Evolutionary conservation across 495 filamentous ascomycete genomes (phyloP).

Genomic region (Xylaria telfairii): DNA sequence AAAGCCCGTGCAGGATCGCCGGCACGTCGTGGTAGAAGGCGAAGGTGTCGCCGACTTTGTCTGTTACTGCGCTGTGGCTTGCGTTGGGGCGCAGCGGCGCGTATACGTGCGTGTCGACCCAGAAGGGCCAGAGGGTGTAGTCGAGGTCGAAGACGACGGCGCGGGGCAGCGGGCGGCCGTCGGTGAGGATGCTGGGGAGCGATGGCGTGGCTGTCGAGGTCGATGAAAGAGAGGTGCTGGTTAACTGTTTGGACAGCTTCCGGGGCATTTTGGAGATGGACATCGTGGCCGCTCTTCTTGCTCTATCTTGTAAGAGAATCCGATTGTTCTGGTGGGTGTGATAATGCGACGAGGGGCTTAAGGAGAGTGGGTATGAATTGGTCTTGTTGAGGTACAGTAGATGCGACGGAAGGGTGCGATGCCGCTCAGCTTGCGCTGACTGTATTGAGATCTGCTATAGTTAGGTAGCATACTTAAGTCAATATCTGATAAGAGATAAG

Average conservation of each 20-base stretch:
- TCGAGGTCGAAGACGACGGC: conserved; percentile 93
- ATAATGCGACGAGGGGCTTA: not conserved
- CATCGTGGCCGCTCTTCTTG: too few relatives aligned
- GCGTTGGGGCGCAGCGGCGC: conserved; percentile 73
- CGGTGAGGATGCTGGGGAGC: conserved; percentile 56
- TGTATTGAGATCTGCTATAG: too few relatives aligned
- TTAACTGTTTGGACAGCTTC: conserved; percentile 40
- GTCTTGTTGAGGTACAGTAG: not conserved
- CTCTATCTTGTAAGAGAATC: too few relatives aligned
- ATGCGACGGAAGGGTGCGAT: not conserved
- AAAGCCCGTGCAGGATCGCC: conserved; percentile 68
- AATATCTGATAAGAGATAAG: conserved; percentile 3
- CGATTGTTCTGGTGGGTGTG: not conserved
- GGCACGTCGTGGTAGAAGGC: conserved; percentile 83
- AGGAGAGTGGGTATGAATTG: not conserved
- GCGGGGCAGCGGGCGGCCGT: conserved; percentile 82
- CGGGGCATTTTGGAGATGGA: conserved; percentile 17
- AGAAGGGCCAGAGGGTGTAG: conserved; percentile 98
- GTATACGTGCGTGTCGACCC: conserved; percentile 91
- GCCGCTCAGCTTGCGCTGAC: not conserved
- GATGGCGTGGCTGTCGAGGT: not conserved
- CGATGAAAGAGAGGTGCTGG: conserved; percentile 23
- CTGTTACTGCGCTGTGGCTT: conserved; percentile 55
- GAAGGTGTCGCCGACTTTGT: conserved; percentile 76
- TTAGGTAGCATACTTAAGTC: too few relatives aligned